Base-by-base conservation (phyloP, 495 filamentous ascomycete species). In the Bathelium albidoporum region DNA sequence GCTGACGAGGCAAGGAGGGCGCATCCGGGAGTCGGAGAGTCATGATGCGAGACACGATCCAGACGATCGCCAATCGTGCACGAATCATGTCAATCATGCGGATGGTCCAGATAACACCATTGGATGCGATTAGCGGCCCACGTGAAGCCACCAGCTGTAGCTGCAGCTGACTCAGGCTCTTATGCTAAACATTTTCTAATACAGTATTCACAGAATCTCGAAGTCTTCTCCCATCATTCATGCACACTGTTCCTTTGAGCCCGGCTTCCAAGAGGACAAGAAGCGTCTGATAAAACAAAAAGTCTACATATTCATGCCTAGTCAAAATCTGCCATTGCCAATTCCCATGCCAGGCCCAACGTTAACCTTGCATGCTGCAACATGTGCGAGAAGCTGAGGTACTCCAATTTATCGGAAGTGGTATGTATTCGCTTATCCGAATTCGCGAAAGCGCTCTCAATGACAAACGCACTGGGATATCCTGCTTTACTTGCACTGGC, bases 361-460 rank as follows among this genome's bases (percentile, higher is more conserved):
- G 90, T 96, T 82, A 99, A 80, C 74, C 87, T 88, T 0, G 91
- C 94, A 74, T 99, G 94, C 77, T 99, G 89, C 61, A 96, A 80
- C 94, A 99, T 99, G 74, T 99, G 94, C 71, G 95, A 89, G 71
- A 97, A 97, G 71, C 86, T 91, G 62, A 99, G 78, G 66, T 89
- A 90, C 72, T 94, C 83, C 68, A 97, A 88, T 72, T 82, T 80
- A 73, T 99, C 94, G 59, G 95, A 89, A 1, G 89, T 90, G 26
- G 87, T 87, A 75, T 97, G 95, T 69, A 98, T 96, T 66, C 91
- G 85, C 74, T 89, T 85, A 73, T 95, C 89, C 31, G 83, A 89
- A 69, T 94, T 83, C 74, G 87, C 83, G 69, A 96, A 95, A 29
- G 87, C 85, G 26, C 87, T 89, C 75, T 99, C 94, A 63, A 96